Conservation (phyloP, 352 stramenopile genomes). For the Phytophthora hybrid region DNA sequence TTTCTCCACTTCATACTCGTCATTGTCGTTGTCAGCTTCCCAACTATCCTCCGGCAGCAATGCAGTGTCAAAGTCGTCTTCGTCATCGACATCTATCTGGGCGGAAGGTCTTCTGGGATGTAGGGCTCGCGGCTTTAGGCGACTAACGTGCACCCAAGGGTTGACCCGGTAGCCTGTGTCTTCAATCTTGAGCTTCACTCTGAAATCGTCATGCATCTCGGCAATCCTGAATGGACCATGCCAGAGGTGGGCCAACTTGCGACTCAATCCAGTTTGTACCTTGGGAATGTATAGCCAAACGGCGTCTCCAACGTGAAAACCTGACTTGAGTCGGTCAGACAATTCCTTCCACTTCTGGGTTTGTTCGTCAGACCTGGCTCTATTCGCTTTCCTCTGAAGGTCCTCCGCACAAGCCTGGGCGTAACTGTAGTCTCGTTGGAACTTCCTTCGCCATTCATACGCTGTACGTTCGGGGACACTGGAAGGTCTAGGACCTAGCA, state of each 20-base stretch:
- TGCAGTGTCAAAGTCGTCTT: no score
- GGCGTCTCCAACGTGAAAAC: neutral
- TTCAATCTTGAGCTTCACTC: neutral
- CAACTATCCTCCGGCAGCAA: no score
- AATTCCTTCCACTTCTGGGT: neutral
- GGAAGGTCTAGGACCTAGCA: neutral
- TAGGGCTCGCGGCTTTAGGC: neutral
- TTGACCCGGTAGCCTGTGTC: neutral
- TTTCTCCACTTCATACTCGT: no score
- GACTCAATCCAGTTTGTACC: neutral
- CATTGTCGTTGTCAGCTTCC: no score
- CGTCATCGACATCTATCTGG: no score
- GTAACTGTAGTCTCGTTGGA: conserved; percentile 10
- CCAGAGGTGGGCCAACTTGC: neutral
- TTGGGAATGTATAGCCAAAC: conserved; percentile 2
- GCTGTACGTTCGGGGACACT: neutral
- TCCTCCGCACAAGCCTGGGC: conserved; percentile 5
- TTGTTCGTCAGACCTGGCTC: neutral
- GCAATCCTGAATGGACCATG: conserved; percentile 10
- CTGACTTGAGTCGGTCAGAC: neutral
- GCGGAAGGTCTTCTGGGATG: no score
- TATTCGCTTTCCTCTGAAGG: conserved; percentile 1
- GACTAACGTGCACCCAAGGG: conserved; percentile 1
- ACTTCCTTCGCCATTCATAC: conserved; percentile 7
- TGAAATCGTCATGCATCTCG: neutral